A percentile compares a stretch with the other conserved stretches of the same genome.
phyloP scores from a whole-genome alignment of 768 basidiomycete genomes.

The Dioszegia crocea region DNA sequence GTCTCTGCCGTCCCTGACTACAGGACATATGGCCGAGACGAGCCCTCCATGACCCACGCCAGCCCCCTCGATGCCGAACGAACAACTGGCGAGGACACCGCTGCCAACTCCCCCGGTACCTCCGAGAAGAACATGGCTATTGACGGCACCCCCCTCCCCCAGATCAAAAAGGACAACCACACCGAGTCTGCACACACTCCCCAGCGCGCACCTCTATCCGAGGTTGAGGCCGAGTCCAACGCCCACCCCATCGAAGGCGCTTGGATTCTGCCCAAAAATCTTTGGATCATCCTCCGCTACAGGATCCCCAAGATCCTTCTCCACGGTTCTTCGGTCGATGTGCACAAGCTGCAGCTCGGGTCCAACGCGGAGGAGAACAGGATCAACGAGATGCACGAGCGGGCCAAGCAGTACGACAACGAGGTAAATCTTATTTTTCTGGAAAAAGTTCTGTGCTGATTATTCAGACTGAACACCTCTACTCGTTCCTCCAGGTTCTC shows the following conservation, averaged over 20 bases:
- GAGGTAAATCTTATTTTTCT: conserved; percentile 23
- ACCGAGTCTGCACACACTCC: not conserved
- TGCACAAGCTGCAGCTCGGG: conserved; percentile 38
- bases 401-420: conserved; percentile 51
- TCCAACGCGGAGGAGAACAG: conserved; percentile 32
- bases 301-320: conserved; percentile 34
- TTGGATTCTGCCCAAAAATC: conserved; percentile 49
- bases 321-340: conserved; percentile 42
- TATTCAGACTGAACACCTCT: conserved; percentile 50
- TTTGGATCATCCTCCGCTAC: conserved; percentile 51
- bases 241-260: conserved; percentile 40
- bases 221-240: conserved; percentile 27
- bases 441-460: not conserved
- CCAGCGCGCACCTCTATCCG: conserved; percentile 11
- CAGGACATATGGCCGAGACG: conserved; percentile 26
- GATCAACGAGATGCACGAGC: conserved; percentile 45
- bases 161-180: conserved; percentile 3
- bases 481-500: conserved; percentile 53
- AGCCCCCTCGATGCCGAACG: conserved; percentile 5
- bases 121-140: conserved; percentile 9
- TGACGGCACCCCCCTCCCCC: not conserved
- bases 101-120: conserved; percentile 36
- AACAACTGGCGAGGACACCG: conserved; percentile 5
- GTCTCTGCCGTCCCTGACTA: conserved; percentile 48
- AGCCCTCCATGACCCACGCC: conserved; percentile 10